Base-by-base conservation (phyloP, 768 basidiomycete genomes). In the Infundibulicybe gibba region DNA sequence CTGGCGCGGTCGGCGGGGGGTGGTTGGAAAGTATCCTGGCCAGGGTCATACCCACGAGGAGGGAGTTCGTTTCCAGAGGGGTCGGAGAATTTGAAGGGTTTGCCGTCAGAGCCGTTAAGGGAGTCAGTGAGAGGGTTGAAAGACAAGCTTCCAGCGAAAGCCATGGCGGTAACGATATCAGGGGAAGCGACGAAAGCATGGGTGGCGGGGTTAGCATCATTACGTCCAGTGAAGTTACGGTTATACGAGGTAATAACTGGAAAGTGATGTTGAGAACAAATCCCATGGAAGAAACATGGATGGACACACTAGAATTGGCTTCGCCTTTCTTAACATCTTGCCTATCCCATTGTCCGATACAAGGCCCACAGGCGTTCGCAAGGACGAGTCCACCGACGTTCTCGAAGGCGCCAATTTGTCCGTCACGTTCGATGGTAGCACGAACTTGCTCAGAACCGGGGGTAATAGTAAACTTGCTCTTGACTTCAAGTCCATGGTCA, bases 191-290 rank as follows among this genome's bases (percentile, higher is more conserved):
- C 92, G 61, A 94, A 95, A 41, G 92, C 90, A 69, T 98, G 97
- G 30, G 97, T 99, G 52, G 94, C 94, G 16, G 95, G 94, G 82
- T 99, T 98, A 58, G 97, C 94, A 61, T 98, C 97, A 69, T 99
- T 99, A 63, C 97, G 93, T 48, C 95, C 97, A 56, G 97, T 98
- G 77, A 99, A 99, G 85, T 99, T 99, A 67, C 97, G 94, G 85
- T 99, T 99, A 82, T 99, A 99, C 15, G 94, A 97, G 44, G 95
- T 95, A 70, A 99, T 91, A 77, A 98, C 90, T 92, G 40, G 8
- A 40, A 17, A 33, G 43, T 45, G 20, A 54, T 49, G 49, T 34
- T 32, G 12, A 2, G 39, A 61, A 4, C 62, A 48, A 12, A 20
- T 6, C 21, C 16, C 11, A 15, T 41, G 5, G 40, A 15, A 40